Evolutionary conservation across 768 basidiomycete species (phyloP).

Genomic region (Steccherinum ochraceum): DNA sequence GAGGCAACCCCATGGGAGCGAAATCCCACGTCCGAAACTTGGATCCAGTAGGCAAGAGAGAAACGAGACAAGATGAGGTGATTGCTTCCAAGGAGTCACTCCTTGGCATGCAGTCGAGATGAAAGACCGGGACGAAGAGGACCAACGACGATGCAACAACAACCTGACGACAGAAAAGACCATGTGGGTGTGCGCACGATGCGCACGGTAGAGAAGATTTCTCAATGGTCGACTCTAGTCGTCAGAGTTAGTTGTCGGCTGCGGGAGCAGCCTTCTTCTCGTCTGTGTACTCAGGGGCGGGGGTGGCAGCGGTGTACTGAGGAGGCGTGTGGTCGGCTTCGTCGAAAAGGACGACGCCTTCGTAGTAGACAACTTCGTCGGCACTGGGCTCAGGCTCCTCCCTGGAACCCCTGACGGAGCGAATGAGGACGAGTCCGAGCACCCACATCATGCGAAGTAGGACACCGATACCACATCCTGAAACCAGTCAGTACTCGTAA

Average conservation of each 20-base stretch:
- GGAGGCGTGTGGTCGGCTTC: constrained; percentile 48
- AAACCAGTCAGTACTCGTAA: background rate
- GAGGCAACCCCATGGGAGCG: no score
- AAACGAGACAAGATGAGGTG: no score
- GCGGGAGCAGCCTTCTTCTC: constrained; percentile 6
- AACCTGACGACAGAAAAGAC: background rate
- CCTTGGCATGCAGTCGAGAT: no score
- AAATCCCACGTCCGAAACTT: no score
- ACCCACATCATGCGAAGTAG: constrained; percentile 80
- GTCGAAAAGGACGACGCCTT: constrained; percentile 34
- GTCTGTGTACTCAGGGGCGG: constrained; percentile 12
- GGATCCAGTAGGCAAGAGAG: no score
- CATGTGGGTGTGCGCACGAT: background rate
- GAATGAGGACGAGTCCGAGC: constrained; percentile 52
- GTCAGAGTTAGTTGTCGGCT: background rate
- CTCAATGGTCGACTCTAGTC: background rate
- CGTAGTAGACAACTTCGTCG: constrained; percentile 32
- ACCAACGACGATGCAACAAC: background rate
- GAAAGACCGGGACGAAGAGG: background rate
- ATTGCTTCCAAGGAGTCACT: no score
- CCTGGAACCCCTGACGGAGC: constrained; percentile 39
- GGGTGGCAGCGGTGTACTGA: constrained; percentile 54
- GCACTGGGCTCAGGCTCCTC: constrained; percentile 36
- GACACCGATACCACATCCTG: constrained; percentile 82
- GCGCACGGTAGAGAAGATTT: background rate